Base-by-base conservation (phyloP, 306 rosid genomes). In the Urtica urens region DNA sequence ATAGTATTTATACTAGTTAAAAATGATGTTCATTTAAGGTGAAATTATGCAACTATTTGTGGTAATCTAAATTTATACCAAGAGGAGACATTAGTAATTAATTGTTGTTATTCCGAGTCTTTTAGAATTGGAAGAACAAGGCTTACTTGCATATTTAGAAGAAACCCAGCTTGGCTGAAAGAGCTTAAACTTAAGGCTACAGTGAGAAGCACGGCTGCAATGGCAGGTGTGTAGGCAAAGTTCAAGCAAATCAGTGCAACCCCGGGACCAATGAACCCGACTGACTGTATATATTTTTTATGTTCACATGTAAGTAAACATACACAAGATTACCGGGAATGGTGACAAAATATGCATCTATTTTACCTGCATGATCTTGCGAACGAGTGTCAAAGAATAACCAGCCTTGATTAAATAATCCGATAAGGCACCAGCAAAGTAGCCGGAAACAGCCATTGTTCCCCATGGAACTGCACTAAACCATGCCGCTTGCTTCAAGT, bases 381-480 rank as follows among this genome's bases (percentile, higher is more conserved):
- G 77, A 41, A 81, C 93, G 46, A 72, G 62, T 43, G 86, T 81
- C 51, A 81, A 58, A 1, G 86, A 75, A 70, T 72, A 68, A 13
- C 96, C 93, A 14, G 67, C 64, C 18, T 58, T 78, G 63, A 83
- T 76, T 57, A 88, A 77, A 51, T 53, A 66, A 50, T 88, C 96
- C 35, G 96, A 88, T 16, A 63, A 34, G 39, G 71, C 40, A 54
- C 96, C 96, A 1, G 95, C 96, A 58, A 88, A 55, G 62, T 60
- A 88, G 46, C 96, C 87, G 7, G 93, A 83, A 48, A 88, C 48
- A 0, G 96, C 96, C 96, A 88, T 88, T 23, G 90, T 76, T 50
- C 70, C 96, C 96, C 96, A 88, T 15, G 96, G 96, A 80, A 78
- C 73, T 0, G 95, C 96, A 46, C 96, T 88, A 61, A 88, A 88